Percentiles rank a stretch among this genome's conserved stretches.
Conservation (phyloP, 768 basidiomycete species). For the Lactarius sp. region DNA sequence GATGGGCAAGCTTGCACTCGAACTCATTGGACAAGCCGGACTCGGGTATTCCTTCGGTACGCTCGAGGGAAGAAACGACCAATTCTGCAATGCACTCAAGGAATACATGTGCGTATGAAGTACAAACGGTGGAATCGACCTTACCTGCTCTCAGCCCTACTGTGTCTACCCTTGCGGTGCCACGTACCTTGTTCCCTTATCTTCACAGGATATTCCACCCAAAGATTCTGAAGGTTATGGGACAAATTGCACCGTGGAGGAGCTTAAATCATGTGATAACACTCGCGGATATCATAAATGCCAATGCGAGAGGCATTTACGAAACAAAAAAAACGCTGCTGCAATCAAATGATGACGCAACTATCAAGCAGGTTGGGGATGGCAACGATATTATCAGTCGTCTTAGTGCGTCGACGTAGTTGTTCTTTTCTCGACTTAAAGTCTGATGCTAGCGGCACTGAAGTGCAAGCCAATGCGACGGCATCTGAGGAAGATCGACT, state of each 20-base stretch:
- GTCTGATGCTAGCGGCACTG: background rate
- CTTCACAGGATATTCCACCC: background rate
- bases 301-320: constrained; percentile 15
- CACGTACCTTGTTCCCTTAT: constrained; percentile 17
- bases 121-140: background rate
- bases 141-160: constrained; percentile 16
- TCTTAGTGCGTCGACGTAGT: constrained; percentile 34
- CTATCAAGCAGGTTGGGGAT: constrained; percentile 33
- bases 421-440: background rate
- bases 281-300: too few relatives aligned
- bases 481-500: constrained; percentile 33
- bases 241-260: too few relatives aligned
- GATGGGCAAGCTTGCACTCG: constrained; percentile 25
- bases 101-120: constrained; percentile 13
- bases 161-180: background rate
- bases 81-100: constrained; percentile 16
- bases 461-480: constrained; percentile 39
- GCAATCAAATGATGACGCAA: constrained; percentile 33
- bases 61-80: too few relatives aligned
- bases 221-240: too few relatives aligned
- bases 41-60: constrained; percentile 27
- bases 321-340: constrained; percentile 37
- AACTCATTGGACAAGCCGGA: constrained; percentile 27
- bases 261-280: too few relatives aligned
- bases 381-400: constrained; percentile 46